A percentile compares a stretch with the other conserved stretches of the same genome.
These are phyloP conservation scores for Aspergillus sojae DNA, from an alignment of 2,329 filamentous ascomycete species.

Conservation along the genomic window DNA sequence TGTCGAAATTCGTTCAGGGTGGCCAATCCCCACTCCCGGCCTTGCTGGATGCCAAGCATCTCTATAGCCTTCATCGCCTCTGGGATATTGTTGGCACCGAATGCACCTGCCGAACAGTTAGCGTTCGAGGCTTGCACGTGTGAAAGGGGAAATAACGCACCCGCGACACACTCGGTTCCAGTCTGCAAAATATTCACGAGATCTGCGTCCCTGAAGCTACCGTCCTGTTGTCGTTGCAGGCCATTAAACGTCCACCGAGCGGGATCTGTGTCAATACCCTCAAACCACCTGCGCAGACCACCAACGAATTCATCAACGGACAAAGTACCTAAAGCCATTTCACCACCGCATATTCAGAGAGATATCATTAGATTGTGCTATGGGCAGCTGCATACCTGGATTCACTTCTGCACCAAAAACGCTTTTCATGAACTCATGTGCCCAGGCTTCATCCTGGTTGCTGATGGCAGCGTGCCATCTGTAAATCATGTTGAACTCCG, in stretches of 20 bases:
- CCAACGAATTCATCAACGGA: conserved; percentile 2
- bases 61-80: conserved; percentile 9
- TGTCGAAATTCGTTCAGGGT: conserved; percentile 10
- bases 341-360: neutral
- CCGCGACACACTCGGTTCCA: conserved; percentile 1
- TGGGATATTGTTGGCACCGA: conserved; percentile 10
- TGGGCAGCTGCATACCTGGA: neutral
- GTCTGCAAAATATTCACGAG: conserved; percentile 3
- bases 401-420: conserved; percentile 2
- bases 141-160: neutral
- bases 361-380: neutral
- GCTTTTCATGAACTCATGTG: conserved; percentile 26
- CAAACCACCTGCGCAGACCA: neutral
- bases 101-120: conserved; percentile 6
- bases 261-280: neutral
- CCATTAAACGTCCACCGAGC: conserved; percentile 2
- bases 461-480: conserved; percentile 54
- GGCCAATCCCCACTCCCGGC: conserved; percentile 6
- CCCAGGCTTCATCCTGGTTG: conserved; percentile 50
- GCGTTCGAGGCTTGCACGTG: neutral
- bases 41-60: conserved; percentile 12
- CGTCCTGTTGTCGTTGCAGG: conserved; percentile 3
- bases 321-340: neutral
- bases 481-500: conserved; percentile 59
- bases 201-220: conserved; percentile 10